Evolutionary conservation across 805 yeast species (phyloP).

Genomic region (Lachancea lanzarotensis): DNA sequence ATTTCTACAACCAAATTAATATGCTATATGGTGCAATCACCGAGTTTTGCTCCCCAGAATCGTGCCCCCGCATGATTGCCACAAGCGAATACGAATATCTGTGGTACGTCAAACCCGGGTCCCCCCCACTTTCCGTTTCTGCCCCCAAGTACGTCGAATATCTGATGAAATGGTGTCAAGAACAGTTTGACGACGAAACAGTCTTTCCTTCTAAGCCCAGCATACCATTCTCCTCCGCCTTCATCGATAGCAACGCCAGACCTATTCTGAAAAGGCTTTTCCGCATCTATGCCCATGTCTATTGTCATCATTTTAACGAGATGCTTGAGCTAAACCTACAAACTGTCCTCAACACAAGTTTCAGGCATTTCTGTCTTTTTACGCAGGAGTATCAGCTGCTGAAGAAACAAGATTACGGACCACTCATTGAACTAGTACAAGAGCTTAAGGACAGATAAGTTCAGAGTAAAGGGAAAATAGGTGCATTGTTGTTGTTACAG

Average conservation of each 20-base stretch:
- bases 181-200: constrained; percentile 82
- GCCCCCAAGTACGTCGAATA: constrained; percentile 95
- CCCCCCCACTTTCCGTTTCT: constrained; percentile 75
- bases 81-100: constrained; percentile 94
- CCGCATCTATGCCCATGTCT: constrained; percentile 93
- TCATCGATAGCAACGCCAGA: constrained; percentile 60
- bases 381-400: constrained; percentile 77
- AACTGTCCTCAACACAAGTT: constrained; percentile 86
- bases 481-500: not conserved
- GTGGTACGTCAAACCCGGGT: constrained; percentile 79
- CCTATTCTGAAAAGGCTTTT: constrained; percentile 87
- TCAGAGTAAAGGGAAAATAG: not conserved
- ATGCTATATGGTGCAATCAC: constrained; percentile 96
- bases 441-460: constrained; percentile 33
- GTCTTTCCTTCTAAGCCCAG: constrained; percentile 87
- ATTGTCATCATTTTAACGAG: constrained; percentile 96
- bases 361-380: constrained; percentile 88
- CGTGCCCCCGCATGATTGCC: constrained; percentile 97
- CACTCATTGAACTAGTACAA: constrained; percentile 72
- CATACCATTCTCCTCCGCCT: constrained; percentile 85
- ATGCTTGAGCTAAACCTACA: constrained; percentile 87
- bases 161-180: constrained; percentile 92
- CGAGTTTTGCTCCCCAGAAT: constrained; percentile 89
- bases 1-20: constrained; percentile 90
- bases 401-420: constrained; percentile 80